Base-by-base conservation (phyloP, 257 asterid genomes). In the Solanum habrochaites region DNA sequence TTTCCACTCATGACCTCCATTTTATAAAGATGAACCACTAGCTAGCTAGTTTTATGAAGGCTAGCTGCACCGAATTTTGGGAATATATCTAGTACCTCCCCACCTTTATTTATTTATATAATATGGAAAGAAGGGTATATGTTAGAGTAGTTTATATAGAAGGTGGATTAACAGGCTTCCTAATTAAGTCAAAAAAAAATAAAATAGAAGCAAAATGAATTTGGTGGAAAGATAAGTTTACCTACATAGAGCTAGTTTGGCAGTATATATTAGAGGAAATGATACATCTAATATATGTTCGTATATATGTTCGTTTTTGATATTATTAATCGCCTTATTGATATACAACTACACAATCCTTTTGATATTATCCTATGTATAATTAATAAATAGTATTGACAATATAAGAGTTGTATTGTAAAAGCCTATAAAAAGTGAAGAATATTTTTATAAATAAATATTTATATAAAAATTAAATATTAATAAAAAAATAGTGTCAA, bases 361-460 rank as follows among this genome's bases (percentile, higher is more conserved):
- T 52, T 6, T 52, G 23, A 52, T 52, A 52, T 16, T 6, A 52
- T 7, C 60, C 10, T 0, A 20, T 56, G 25, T 56, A 18, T 56
- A 18, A 7, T 67, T 67, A 67, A 27, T 67, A 67, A 1, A 67
- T 27, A 29, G 37, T 7, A 67, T 13, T 13, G 13, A 21, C 10
- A 67, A 27, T 3, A 6, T 27, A 67, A 67, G 73, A 12, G 16
- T 66, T 66, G 35, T 66, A 60, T 0, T 8, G 2, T 60, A 21
- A 7, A 13, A 66, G 35, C 3, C 0, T 32, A 32, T 0, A 3
- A 32, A 31, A 20, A 0, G 25, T 20, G 12, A 3, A 58, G 0
- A 2, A 0, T 62, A 66, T 66, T 12, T 67, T 67, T 67, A 0
- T 0, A 13, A 27, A 67, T 67, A 27, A 27, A 67, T 27, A 11